Conservation (phyloP, 1,284 basidiomycete species). For the Austroboletus niveus region DNA sequence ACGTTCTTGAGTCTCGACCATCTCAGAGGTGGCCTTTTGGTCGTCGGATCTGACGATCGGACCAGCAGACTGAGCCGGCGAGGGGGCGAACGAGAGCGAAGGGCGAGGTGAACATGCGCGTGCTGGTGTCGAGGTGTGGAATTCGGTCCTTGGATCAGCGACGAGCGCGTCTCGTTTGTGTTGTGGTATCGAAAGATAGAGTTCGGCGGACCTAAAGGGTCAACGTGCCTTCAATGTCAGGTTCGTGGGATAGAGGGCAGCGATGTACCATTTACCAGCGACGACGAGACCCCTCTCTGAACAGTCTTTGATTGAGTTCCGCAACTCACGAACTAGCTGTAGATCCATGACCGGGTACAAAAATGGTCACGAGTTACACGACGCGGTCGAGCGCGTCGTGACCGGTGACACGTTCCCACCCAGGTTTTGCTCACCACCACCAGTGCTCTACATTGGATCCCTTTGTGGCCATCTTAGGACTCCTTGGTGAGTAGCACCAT, state of each 20-base stretch:
- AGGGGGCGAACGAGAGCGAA: conserved; percentile 36
- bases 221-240: conserved; percentile 14
- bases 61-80: conserved; percentile 33
- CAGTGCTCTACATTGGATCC: background rate
- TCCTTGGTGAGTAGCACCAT: background rate
- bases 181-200: conserved; percentile 60
- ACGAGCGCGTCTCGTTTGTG: conserved; percentile 40
- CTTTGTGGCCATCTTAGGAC: background rate
- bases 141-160: conserved; percentile 23
- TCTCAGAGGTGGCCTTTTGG: conserved; percentile 23
- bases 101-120: conserved; percentile 42
- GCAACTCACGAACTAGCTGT: conserved; percentile 44
- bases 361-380: background rate
- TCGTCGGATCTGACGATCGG: conserved; percentile 22
- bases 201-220: conserved; percentile 63
- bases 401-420: conserved; percentile 17
- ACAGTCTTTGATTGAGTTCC: conserved; percentile 57
- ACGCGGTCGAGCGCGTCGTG: background rate
- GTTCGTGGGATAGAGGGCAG: conserved; percentile 7
- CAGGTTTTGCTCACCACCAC: background rate
- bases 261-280: conserved; percentile 70
- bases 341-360: conserved; percentile 22
- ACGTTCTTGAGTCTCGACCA: conserved; percentile 28
- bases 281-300: conserved; percentile 55
- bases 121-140: conserved; percentile 55